These are phyloP conservation scores for Curvularia sp. DNA, from an alignment of 2,329 filamentous ascomycete genomes.

Conservation along the genomic window DNA sequence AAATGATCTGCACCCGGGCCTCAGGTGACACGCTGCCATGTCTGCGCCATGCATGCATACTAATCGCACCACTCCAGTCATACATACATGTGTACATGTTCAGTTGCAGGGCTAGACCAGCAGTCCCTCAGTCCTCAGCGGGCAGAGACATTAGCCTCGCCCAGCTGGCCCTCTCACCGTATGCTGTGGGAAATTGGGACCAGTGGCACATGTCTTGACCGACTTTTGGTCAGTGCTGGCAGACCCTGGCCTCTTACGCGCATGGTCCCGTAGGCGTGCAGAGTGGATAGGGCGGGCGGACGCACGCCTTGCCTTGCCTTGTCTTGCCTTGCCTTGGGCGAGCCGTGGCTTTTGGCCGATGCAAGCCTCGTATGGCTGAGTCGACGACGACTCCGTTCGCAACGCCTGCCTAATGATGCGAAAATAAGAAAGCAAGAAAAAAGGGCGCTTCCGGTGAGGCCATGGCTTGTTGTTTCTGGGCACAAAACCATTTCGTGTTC, in stretches of 20 bases:
- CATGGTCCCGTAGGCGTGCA: slow-evolving; percentile 4
- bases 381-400: too few relatives aligned
- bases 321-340: too few relatives aligned
- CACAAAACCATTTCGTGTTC: too few relatives aligned
- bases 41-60: slow-evolving; percentile 27
- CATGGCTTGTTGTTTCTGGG: too few relatives aligned
- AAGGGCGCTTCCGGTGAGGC: background rate
- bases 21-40: slow-evolving; percentile 31
- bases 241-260: slow-evolving; percentile 17
- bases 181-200: slow-evolving; percentile 2
- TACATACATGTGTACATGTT: slow-evolving; percentile 15
- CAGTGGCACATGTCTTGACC: slow-evolving; percentile 20
- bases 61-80: slow-evolving; percentile 24
- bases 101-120: slow-evolving; percentile 6
- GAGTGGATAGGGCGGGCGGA: background rate
- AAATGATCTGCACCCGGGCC: slow-evolving; percentile 14
- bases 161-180: background rate
- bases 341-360: slow-evolving; percentile 8
- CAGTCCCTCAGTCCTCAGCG: background rate
- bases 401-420: too few relatives aligned
- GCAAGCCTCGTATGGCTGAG: background rate
- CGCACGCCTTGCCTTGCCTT: slow-evolving; percentile 14
- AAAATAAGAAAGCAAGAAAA: background rate
- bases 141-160: background rate
- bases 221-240: slow-evolving; percentile 31